Percentiles rank a stretch among this genome's conserved stretches.
Conservation (phyloP, 805 yeast genomes). For the Metschnikowia rubicola region DNA sequence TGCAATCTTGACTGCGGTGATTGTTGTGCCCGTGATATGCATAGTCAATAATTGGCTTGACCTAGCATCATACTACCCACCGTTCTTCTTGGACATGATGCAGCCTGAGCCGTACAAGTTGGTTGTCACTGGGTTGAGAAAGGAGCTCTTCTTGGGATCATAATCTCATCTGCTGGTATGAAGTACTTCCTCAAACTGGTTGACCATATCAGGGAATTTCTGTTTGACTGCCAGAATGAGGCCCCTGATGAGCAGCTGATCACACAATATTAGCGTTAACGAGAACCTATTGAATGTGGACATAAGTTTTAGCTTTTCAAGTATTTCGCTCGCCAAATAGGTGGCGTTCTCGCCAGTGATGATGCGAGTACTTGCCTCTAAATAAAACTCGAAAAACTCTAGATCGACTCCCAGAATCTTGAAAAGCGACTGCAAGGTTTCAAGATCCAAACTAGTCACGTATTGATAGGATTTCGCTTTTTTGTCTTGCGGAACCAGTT, state of each 20-base stretch:
- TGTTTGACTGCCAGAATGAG: conserved; percentile 3
- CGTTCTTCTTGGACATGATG: conserved; percentile 24
- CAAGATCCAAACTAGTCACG: conserved; percentile 28
- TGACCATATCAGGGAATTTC: neutral
- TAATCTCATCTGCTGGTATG: neutral
- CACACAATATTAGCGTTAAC: conserved; percentile 34
- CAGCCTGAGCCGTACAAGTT: conserved; percentile 41
- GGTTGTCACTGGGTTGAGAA: conserved; percentile 36
- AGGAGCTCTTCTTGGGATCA: conserved; percentile 9
- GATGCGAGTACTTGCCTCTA: conserved; percentile 36
- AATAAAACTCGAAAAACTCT: conserved; percentile 43
- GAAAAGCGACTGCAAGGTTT: conserved; percentile 31
- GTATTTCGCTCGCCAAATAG: conserved; percentile 5
- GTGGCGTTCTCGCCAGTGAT: neutral
- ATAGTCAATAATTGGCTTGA: conserved; percentile 8
- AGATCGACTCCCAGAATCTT: conserved; percentile 46
- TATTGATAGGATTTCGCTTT: conserved; percentile 33
- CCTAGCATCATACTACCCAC: conserved; percentile 29
- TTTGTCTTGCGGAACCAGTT: conserved; percentile 23
- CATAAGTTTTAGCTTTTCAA: conserved; percentile 7
- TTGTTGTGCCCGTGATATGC: conserved; percentile 8
- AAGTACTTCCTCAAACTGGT: conserved; percentile 1
- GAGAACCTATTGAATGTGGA: conserved; percentile 25
- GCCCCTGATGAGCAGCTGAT: conserved; percentile 16
- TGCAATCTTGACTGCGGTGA: conserved; percentile 3